Conservation (phyloP, 2,329 filamentous ascomycete species). For the Bipolaris oryzae region DNA sequence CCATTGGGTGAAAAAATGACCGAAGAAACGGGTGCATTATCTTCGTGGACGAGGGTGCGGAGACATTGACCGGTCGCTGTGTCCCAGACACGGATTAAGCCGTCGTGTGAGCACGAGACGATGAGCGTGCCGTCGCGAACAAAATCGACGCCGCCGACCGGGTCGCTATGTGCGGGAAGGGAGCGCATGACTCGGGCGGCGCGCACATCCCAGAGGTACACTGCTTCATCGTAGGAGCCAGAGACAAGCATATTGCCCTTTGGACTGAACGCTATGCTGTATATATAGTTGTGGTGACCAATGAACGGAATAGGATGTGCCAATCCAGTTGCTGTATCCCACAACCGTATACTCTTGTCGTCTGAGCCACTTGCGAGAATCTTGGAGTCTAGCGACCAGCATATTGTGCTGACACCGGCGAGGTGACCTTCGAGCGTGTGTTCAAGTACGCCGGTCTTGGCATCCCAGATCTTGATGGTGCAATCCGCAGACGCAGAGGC, state of each 20-base stretch:
- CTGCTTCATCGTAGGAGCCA: constrained; percentile 95
- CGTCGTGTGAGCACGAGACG: constrained; percentile 89
- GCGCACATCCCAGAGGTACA: constrained; percentile 95
- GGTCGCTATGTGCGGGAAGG: constrained; percentile 92
- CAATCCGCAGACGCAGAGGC: constrained; percentile 86
- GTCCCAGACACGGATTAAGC: constrained; percentile 82
- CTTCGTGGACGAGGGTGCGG: constrained; percentile 92
- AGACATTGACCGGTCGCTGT: constrained; percentile 93
- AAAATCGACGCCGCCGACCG: constrained; percentile 92
- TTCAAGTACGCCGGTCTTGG: constrained; percentile 75
- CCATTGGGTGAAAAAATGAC: constrained; percentile 95
- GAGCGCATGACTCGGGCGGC: constrained; percentile 87
- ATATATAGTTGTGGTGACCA: constrained; percentile 96
- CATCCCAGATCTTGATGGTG: constrained; percentile 90
- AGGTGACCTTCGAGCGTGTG: constrained; percentile 93
- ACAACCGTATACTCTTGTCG: constrained; percentile 93
- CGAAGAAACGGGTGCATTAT: constrained; percentile 86
- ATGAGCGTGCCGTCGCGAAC: constrained; percentile 90
- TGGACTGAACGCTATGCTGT: constrained; percentile 91
- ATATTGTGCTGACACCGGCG: constrained; percentile 86
- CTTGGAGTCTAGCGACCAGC: constrained; percentile 91
- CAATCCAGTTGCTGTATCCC: constrained; percentile 72
- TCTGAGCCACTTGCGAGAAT: constrained; percentile 90
- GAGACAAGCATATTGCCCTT: constrained; percentile 97
- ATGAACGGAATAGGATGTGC: constrained; percentile 67